These are phyloP conservation scores for Fusarium cicatricum DNA, from an alignment of 2,329 filamentous ascomycete species.

Conservation along the genomic window DNA sequence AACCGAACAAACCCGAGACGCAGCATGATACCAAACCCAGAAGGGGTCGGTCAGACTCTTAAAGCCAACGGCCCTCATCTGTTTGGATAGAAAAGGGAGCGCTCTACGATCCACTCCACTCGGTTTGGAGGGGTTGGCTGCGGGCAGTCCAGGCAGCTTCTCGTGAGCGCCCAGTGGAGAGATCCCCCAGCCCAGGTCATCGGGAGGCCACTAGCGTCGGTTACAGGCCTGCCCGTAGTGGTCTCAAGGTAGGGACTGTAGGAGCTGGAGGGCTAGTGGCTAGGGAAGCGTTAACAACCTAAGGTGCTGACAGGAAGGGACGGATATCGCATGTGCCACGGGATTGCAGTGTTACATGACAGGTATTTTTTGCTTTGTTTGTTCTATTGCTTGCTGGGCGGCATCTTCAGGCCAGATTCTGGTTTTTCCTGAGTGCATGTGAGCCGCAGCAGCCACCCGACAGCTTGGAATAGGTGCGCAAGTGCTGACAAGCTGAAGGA, in stretches of 20 bases:
- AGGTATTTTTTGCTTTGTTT: background rate
- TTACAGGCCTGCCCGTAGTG: background rate
- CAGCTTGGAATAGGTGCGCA: background rate
- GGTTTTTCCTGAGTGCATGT: conserved; percentile 6
- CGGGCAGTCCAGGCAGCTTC: no score
- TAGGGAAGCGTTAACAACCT: conserved; percentile 11
- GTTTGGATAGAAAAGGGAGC: conserved; percentile 16
- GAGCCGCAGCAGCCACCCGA: conserved; percentile 9
- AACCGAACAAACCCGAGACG: conserved; percentile 34
- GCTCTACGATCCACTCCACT: conserved; percentile 1
- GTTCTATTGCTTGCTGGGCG: no score
- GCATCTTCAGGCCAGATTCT: background rate
- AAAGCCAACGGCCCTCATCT: background rate
- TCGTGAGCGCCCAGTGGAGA: background rate
- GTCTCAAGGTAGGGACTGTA: background rate
- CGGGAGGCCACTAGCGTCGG: conserved; percentile 20
- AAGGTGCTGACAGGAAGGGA: conserved; percentile 34
- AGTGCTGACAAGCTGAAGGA: conserved; percentile 25
- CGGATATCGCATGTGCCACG: conserved; percentile 6
- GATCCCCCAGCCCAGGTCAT: conserved; percentile 7
- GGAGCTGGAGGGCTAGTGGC: no score
- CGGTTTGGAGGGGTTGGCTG: background rate
- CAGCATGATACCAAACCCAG: background rate
- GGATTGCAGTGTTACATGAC: conserved; percentile 14
- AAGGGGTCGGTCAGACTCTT: conserved; percentile 2